Base-by-base conservation (phyloP, 768 basidiomycete genomes). In the Auricularia heimuer region DNA sequence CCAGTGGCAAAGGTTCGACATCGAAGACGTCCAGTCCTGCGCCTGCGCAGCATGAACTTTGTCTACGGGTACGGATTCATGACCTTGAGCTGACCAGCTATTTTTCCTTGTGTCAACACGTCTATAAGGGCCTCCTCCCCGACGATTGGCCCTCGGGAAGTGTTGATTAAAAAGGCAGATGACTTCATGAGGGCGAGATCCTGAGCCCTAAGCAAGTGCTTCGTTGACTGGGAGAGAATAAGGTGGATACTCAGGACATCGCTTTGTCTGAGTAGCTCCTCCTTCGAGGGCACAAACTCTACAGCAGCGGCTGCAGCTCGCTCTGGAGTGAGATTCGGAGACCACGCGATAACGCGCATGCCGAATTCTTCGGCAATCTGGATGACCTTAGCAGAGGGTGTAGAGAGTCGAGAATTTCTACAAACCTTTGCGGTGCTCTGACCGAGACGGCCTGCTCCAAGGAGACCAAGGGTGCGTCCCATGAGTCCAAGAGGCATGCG, bases 21-120 rank as follows among this genome's bases (percentile, higher is more conserved):
- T 86, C 85, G 69, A 81, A 88, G 1, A 89, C 87, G 71, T 88
- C 87, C 63, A 88, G 71, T 0, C 83, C 87, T 0, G 82, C 86
- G 0, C 85, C 39, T 42, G 39, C 39, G 12, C 39, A 29, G 29
- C 29, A 29, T 29, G 29, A 29, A 29, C 29, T 29, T 29, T 29
- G 29, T 29, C 29, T 29, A 29, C 29, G 29, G 29, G 29, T 0
- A 8, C 39, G 39, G 39, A 42, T 7, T 8, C 12, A 8, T 42
- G 39, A 7, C 39, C 2, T 14, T 42, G 12, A 14, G 39, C 39
- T 42, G 7, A 42, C 39, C 87, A 2, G 79, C 79, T 42, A 88
- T 85, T 54, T 67, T 74, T 47, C 76, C 77, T 39, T 79, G 70
- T 64, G 77, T 71, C 65, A 88, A 70, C 2, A 76, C 77, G 3